Evolutionary conservation across 805 yeast species (phyloP), one percentile per base, ranked within the genome.

Genomic region (Myxozyma nipponensis): DNA sequence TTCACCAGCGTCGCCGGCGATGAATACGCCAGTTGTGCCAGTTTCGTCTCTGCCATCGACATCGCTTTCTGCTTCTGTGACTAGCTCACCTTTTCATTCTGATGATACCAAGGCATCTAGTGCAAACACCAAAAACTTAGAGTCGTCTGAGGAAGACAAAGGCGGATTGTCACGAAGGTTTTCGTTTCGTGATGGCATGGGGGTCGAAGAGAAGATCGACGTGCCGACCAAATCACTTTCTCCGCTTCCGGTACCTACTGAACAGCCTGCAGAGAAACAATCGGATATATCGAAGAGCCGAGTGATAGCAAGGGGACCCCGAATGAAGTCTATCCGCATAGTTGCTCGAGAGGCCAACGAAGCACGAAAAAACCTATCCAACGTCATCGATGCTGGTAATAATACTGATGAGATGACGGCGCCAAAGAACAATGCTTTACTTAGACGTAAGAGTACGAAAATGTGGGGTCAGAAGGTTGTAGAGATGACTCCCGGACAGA

Each of bases 381-480:
- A 36, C 10, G 42, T 28, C 24, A 34, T 17, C 24, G 44, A 42
- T 1, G 43, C 43, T 1, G 32, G 7, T 28, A 7, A 7, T 9
- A 28, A 28, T 28, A 13, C 13, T 28, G 32, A 28, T 13, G 49
- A 51, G 9, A 45, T 37, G 23, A 41, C 44, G 38, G 39, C 49
- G 19, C 38, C 52, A 32, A 38, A 26, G 17, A 42, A 39, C n/a
- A 47, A 47, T 4, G 64, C 58, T 1, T 62, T 82, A 5, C 66
- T 91, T 32, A 74, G 88, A 56, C 73, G 98, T 49, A 77, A 76
- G 48, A 87, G 93, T 63, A 93, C 99, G 1, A 95, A 93, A 69
- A 79, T 93, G 84, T 93, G 99, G 99, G 99, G 98, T 19, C 89
- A 87, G 55, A 83, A 78, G 56, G 95, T 88, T 15, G 83, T 89